A percentile compares a stretch with the other conserved stretches of the same genome.
Conservation (phyloP, 2,329 filamentous ascomycete species). For the Conoideocrella luteorostrata region DNA sequence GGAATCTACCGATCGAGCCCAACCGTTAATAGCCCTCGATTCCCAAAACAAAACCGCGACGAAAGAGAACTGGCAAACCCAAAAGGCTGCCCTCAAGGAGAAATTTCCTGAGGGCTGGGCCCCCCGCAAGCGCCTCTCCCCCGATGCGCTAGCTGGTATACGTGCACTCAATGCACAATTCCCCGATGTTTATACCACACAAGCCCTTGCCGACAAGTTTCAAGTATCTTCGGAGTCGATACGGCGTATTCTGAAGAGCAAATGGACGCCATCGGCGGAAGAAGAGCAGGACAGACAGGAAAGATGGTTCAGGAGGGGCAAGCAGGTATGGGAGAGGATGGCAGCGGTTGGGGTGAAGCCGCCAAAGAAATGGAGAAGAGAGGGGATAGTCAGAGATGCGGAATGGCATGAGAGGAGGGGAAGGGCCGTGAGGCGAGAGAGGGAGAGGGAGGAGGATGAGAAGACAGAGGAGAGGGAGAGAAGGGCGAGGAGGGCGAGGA, state of each 20-base stretch:
- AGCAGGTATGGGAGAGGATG: constrained; percentile 52
- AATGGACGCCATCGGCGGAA: constrained; percentile 59
- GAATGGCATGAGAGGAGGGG: constrained; percentile 31
- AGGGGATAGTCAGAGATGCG: constrained; percentile 43
- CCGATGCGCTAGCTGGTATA: constrained; percentile 87
- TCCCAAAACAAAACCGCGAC: neutral
- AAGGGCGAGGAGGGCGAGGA: constrained; percentile 8
- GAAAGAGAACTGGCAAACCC: constrained; percentile 59
- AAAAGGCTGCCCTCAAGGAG: constrained; percentile 66
- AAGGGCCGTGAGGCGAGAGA: constrained; percentile 18
- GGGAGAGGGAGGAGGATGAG: constrained; percentile 26
- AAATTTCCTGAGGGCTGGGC: constrained; percentile 82
- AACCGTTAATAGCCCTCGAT: neutral
- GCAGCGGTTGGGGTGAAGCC: constrained; percentile 57
- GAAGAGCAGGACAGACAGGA: constrained; percentile 52
- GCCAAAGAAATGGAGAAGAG: constrained; percentile 51
- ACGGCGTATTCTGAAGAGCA: constrained; percentile 75
- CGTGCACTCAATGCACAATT: constrained; percentile 72
- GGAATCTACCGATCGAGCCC: neutral
- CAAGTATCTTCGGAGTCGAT: constrained; percentile 83
- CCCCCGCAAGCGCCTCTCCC: constrained; percentile 80
- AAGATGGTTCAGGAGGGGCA: constrained; percentile 56
- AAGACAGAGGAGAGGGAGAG: constrained; percentile 19
- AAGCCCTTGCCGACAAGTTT: constrained; percentile 69
- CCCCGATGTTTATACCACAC: constrained; percentile 69